Base-by-base conservation (phyloP, 2,329 filamentous ascomycete species). In the Epichloe coenophiala region DNA sequence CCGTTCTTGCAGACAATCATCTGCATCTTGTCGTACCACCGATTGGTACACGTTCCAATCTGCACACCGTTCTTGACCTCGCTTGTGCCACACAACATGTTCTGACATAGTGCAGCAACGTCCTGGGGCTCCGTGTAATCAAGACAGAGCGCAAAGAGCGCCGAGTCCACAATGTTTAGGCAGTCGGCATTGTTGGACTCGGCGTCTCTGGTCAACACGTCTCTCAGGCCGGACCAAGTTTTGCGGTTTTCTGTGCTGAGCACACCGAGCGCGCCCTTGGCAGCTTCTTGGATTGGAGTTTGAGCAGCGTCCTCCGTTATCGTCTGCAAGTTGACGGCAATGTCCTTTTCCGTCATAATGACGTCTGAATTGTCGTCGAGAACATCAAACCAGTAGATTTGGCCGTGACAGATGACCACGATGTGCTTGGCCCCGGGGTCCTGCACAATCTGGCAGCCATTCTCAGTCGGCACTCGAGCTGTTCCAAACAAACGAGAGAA, bases 1-100 rank as follows among this genome's bases (percentile, higher is more conserved):
- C 93, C 93, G 68, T 97, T 98, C 71, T 95, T 95, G 75, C 93
- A 97, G 47, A 98, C 93, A 50, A 98, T 97, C 55, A 98, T 96
- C 64, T 98, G 93, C 45, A 98, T 75, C 71, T 98, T 98, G 70
- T 98, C 93, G 63, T 98, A 98, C 93, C 93, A 98, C 54, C 93
- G 78, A 67, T 98, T 98, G 13, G 91, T 96, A 69, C 93, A 98
- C 2, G 93, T 97, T 33, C 93, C 93, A 43, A 96, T 89, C 68
- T 98, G 93, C 2, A 98, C 87, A 4, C 93, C 93, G 63, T 85
- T 86, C 61, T 95, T 86, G 12, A 97, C 84, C 61, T 93, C 83
- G 59, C 85, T 95, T 0, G 89, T 95, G 43, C 93, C 93, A 61
- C 93, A 97, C 12, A 98, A 84, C 91, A 98, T 97, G 66, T 97